Base-by-base conservation (phyloP, 179 eudicot genomes). In the Silene noctiflora region DNA sequence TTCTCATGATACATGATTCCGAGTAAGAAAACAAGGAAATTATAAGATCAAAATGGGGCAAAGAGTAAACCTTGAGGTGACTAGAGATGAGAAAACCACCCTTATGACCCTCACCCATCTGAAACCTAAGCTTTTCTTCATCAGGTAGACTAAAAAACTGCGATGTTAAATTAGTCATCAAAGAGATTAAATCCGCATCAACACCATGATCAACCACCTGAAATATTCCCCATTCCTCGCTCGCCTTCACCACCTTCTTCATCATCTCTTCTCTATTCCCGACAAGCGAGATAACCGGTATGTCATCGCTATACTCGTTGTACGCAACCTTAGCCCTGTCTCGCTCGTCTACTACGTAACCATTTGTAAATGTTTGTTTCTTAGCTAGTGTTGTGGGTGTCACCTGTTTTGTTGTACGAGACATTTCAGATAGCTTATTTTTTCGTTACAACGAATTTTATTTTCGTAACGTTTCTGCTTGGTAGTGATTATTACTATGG, bases 271-370 rank as follows among this genome's bases (percentile, higher is more conserved):
- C 33, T 16, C 82, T 69, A 14, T 72, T 77, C 35, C 90, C 92
- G 4, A 80, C 89, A 1, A 90, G 77, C 0, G 96, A 92, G 11
- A 92, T 91, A 55, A 90, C 86, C 17, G 96, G 92, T 29, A 92
- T 87, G 3, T 85, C 91, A 35, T 67, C 76, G 80, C 92, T 88
- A 80, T 89, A 91, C 12, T 79, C 77, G 72, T 92, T 82, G 84
- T 90, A 81, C 0, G 91, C 89, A 24, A 90, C 91, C 79, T 86
- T 90, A 14, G 97, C 87, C 55, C 93, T 79, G 80, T 92, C 94
- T 42, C 83, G 87, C 60, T 85, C 90, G 48, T 88, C 90, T 16
- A 75, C 59, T 1, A 79, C 10, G 64, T 58, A 79, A 39, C 74
- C 63, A 10, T 79, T 69, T 20, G 22, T 68, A 0, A 79, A n/a